Conservation (phyloP, 2,329 filamentous ascomycete genomes). For the Aspergillus sp. region DNA sequence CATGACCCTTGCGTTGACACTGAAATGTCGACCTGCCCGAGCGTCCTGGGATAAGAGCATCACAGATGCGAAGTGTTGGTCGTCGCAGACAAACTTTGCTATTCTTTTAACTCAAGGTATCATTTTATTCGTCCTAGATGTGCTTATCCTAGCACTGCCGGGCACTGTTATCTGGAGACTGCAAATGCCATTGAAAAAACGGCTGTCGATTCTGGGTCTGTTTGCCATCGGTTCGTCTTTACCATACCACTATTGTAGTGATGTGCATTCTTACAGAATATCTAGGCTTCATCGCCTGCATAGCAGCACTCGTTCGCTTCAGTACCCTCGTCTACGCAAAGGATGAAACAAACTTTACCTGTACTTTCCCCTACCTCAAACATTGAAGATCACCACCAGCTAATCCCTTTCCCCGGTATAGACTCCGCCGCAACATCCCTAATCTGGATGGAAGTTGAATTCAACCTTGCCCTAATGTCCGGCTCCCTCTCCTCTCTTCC, state of each 20-base stretch:
- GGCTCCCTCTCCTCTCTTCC: slow-evolving; percentile 24
- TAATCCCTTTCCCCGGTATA: background rate
- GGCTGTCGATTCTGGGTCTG: slow-evolving; percentile 12
- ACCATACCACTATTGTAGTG: background rate
- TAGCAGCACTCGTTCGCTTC: slow-evolving; percentile 26
- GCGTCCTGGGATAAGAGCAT: slow-evolving; percentile 22
- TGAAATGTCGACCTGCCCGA: slow-evolving; percentile 22
- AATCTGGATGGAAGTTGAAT: slow-evolving; percentile 30
- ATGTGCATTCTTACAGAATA: background rate
- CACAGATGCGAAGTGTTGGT: no score
- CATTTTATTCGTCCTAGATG: slow-evolving; percentile 25
- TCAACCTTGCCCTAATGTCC: slow-evolving; percentile 26
- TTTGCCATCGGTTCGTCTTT: slow-evolving; percentile 13
- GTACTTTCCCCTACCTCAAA: slow-evolving; percentile 5
- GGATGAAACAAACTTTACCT: slow-evolving; percentile 24
- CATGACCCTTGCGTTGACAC: slow-evolving; percentile 18
- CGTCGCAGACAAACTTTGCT: slow-evolving; percentile 1
- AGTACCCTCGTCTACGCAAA: slow-evolving; percentile 22
- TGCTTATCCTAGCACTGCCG: slow-evolving; percentile 26
- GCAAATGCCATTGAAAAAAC: slow-evolving; percentile 23
- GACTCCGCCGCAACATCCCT: slow-evolving; percentile 23
- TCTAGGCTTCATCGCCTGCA: slow-evolving; percentile 22
- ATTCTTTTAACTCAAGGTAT: slow-evolving; percentile 24
- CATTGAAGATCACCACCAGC: background rate
- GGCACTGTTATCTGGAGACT: slow-evolving; percentile 22